Base-by-base conservation (phyloP, 768 basidiomycete genomes). In the Suillus hirtellus region DNA sequence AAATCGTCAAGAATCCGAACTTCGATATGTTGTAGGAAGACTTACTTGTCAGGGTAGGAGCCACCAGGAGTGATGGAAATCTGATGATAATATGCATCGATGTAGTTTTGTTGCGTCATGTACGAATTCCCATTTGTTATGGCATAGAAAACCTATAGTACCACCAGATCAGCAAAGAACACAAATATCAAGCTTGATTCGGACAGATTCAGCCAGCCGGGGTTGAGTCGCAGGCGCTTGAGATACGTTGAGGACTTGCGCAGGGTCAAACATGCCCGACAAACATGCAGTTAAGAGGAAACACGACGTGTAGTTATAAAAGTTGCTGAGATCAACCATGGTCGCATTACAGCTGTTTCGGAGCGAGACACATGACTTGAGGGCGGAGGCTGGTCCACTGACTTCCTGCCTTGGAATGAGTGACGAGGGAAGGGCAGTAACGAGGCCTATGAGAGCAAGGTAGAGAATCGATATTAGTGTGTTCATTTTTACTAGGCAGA, bases 81-180 rank as follows among this genome's bases (percentile, higher is more conserved):
- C 14, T 64, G 64, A 15, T 61, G 24, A 38, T 71, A 72, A 60
- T 72, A 71, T 1, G 64, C 52, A 61, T 71, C 69, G 10, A 71
- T 64, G 55, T 71, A 72, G 37, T 68, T 66, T 27, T 70, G 66
- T 49, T 72, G 64, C 4, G 60, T 60, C 69, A 71, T 71, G 50
- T 62, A 64, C 2, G 54, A 2, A 17, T 69, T 69, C n/a, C 68
- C 70, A 15, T 53, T 55, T n/a, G 70, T 67, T 60, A 71, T 66
- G 31, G 65, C 61, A 8, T 62, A 43, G 37, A 70, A 70, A 14
- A 60, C 61, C 69, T 71, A n/a, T 35, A 0, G 54, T n/a, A 60
- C 10, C 2, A 24, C n/a, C 15, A 35, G 15, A 38, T 60, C 34
- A 34, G 31, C 10, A 40, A 31, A 37, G 34, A 14, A 14, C 50